These are phyloP conservation scores for Artomyces pyxidatus DNA, from an alignment of 768 basidiomycete species.

Conservation along the genomic window DNA sequence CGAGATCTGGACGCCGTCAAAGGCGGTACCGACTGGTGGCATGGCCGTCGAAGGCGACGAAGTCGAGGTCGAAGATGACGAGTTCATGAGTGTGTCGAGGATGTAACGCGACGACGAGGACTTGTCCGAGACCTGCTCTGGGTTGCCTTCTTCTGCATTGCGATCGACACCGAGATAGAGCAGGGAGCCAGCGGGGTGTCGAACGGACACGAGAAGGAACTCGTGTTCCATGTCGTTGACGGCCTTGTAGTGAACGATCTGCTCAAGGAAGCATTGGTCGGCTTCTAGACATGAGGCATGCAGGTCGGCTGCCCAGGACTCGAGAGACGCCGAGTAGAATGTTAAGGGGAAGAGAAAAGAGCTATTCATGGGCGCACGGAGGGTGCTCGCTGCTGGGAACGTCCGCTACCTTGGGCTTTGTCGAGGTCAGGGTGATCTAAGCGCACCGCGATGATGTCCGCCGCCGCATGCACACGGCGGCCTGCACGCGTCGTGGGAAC, in stretches of 20 bases:
- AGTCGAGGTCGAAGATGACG: not conserved
- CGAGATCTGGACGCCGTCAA: slow-evolving; percentile 14
- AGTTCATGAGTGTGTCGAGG: slow-evolving; percentile 5
- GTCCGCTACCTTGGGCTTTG: too few relatives aligned
- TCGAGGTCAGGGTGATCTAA: too few relatives aligned
- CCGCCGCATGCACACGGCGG: too few relatives aligned
- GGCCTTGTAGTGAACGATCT: slow-evolving; percentile 14
- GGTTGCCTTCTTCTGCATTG: slow-evolving; percentile 5
- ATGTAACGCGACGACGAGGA: slow-evolving; percentile 5
- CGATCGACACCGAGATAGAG: slow-evolving; percentile 15
- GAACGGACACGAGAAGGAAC: slow-evolving; percentile 10
- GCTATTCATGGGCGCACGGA: not conserved
- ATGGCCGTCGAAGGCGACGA: not conserved
- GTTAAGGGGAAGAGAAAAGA: slow-evolving; percentile 2
- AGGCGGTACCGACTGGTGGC: not conserved
- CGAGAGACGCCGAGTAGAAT: slow-evolving; percentile 7
- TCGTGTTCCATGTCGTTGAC: slow-evolving; percentile 16
- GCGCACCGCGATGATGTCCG: too few relatives aligned
- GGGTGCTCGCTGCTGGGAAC: too few relatives aligned
- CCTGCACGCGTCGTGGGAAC: too few relatives aligned
- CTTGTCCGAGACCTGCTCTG: not conserved
- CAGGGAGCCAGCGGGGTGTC: slow-evolving; percentile 7
- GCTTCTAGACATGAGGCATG: slow-evolving; percentile 2
- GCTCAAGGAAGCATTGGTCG: slow-evolving; percentile 5
- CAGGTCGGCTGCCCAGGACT: slow-evolving; percentile 8